phyloP scores from a whole-genome alignment of 257 asterid species.

The Solanum piurae region DNA sequence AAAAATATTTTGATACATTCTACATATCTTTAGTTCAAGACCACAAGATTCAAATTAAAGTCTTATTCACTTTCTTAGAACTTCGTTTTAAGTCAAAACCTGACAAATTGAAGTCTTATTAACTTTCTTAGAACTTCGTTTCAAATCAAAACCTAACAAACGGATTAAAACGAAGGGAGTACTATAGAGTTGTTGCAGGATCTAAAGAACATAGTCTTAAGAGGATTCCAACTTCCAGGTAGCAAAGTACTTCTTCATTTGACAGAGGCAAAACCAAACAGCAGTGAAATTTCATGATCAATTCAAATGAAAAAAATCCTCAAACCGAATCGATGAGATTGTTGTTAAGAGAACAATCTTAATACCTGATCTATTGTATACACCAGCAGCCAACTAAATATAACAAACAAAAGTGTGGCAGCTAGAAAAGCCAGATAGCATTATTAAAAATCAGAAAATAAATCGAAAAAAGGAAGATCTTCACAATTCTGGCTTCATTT shows the following conservation, averaged over 20 bases:
- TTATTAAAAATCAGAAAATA: not conserved
- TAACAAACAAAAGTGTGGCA: not conserved
- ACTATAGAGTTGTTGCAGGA: not conserved
- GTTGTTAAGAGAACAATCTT: not conserved
- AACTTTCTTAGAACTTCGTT: not conserved
- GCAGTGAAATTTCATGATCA: not conserved
- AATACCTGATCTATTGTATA: not conserved
- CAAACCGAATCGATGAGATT: not conserved
- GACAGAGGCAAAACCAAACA: not conserved
- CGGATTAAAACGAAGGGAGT: not conserved
- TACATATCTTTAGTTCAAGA: no score
- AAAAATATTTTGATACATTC: no score
- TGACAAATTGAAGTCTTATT: not conserved
- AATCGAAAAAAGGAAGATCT: not conserved
- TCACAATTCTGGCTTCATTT: conserved; percentile 71
- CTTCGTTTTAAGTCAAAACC: not conserved
- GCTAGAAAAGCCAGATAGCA: not conserved
- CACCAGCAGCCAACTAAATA: not conserved
- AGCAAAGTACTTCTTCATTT: not conserved
- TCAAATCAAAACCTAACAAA: no score
- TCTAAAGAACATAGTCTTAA: no score
- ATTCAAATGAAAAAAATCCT: not conserved
- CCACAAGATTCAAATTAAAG: not conserved
- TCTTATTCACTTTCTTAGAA: not conserved
- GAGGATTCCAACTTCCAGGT: not conserved